Conservation (phyloP, 2,329 filamentous ascomycete species). For the Mycosphaerella sp. region DNA sequence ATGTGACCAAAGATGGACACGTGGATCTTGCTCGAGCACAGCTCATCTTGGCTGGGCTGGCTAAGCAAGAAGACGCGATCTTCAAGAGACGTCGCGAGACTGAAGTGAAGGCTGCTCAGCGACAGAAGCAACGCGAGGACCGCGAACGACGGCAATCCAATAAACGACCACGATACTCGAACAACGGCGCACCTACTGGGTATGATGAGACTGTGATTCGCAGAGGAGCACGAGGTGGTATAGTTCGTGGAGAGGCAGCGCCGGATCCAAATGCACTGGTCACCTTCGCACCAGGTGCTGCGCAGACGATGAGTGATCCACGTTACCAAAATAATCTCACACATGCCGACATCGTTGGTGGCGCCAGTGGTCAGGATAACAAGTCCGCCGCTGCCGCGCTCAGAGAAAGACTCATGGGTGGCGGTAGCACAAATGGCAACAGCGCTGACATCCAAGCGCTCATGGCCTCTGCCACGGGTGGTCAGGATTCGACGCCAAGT, state of each 20-base stretch:
- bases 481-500: slow-evolving; percentile 44
- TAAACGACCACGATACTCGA: slow-evolving; percentile 29
- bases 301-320: slow-evolving; percentile 47
- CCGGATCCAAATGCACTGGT: slow-evolving; percentile 44
- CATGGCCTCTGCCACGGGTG: slow-evolving; percentile 29
- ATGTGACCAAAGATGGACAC: slow-evolving; percentile 89
- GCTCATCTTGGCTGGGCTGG: slow-evolving; percentile 78
- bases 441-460: slow-evolving; percentile 30
- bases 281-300: slow-evolving; percentile 52
- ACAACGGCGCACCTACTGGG: slow-evolving; percentile 28
- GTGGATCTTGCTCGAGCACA: slow-evolving; percentile 85
- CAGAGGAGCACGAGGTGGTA: slow-evolving; percentile 32
- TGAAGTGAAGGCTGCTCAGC: slow-evolving; percentile 76
- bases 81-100: slow-evolving; percentile 81
- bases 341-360: slow-evolving; percentile 72
- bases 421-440: slow-evolving; percentile 30
- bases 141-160: slow-evolving; percentile 51
- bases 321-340: slow-evolving; percentile 57
- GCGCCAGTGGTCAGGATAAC: slow-evolving; percentile 66
- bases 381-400: slow-evolving; percentile 88
- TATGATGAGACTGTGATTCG: slow-evolving; percentile 31
- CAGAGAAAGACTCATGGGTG: slow-evolving; percentile 67
- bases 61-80: slow-evolving; percentile 88
- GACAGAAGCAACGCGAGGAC: slow-evolving; percentile 69
- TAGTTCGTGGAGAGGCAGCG: slow-evolving; percentile 30